phyloP scores from a whole-genome alignment of 805 yeast species.

The Candida railenensis region DNA sequence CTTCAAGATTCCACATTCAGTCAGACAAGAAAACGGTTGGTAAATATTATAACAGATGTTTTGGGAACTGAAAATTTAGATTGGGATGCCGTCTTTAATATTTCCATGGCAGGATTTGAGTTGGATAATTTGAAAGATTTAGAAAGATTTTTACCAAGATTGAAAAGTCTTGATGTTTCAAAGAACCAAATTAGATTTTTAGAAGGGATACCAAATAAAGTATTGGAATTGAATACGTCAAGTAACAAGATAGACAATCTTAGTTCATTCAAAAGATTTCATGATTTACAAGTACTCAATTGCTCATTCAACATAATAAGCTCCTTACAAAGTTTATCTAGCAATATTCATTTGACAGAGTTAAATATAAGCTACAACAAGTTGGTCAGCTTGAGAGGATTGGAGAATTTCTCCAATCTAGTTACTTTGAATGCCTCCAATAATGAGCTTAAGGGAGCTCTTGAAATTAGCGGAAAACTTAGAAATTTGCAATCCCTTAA shows the following conservation, averaged over 20 bases:
- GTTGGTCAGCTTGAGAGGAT: slow-evolving; percentile 33
- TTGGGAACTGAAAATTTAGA: slow-evolving; percentile 27
- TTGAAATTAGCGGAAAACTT: slow-evolving; percentile 35
- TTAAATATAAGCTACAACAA: slow-evolving; percentile 38
- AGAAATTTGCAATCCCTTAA: slow-evolving; percentile 44
- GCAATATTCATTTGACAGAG: slow-evolving; percentile 42
- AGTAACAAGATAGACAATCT: slow-evolving; percentile 39
- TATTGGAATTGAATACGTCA: slow-evolving; percentile 38
- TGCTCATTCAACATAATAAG: slow-evolving; percentile 36
- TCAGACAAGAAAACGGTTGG: slow-evolving; percentile 42
- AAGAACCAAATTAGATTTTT: slow-evolving; percentile 41
- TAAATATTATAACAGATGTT: slow-evolving; percentile 44
- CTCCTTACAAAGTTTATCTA: slow-evolving; percentile 33
- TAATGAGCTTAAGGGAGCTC: slow-evolving; percentile 37
- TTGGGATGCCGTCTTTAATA: slow-evolving; percentile 42
- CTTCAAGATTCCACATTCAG: slow-evolving; percentile 47
- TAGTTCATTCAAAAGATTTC: slow-evolving; percentile 39
- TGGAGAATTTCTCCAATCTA: slow-evolving; percentile 39
- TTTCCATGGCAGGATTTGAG: slow-evolving; percentile 32
- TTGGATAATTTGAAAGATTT: slow-evolving; percentile 45
- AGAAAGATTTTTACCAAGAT: slow-evolving; percentile 43
- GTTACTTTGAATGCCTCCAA: slow-evolving; percentile 38
- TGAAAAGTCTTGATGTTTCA: slow-evolving; percentile 39
- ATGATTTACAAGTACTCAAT: slow-evolving; percentile 42
- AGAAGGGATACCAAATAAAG: slow-evolving; percentile 44